These are phyloP conservation scores for Xylogone sp. DNA, from an alignment of 2,329 filamentous ascomycete genomes.

Conservation along the genomic window DNA sequence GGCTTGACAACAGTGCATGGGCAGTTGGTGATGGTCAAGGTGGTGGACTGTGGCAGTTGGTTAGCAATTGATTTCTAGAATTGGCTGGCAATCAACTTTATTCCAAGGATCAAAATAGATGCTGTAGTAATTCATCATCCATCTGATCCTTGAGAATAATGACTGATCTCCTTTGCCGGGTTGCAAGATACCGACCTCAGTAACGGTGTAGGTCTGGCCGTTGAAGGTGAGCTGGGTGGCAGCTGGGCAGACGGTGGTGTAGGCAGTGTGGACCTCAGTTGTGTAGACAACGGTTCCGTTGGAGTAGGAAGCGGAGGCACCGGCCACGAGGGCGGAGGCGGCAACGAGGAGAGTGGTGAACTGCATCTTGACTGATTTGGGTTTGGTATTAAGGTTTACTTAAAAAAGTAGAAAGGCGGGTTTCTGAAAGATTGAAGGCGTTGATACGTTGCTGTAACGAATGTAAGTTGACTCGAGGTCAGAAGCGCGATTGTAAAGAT, in stretches of 20 bases:
- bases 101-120: background rate
- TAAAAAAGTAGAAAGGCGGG: conserved; percentile 11
- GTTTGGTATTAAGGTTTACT: conserved; percentile 22
- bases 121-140: too few species aligned
- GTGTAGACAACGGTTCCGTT: conserved; percentile 16
- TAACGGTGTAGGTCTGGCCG: conserved; percentile 46
- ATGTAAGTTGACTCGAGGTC: conserved; percentile 29
- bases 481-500: conserved; percentile 9
- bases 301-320: conserved; percentile 6
- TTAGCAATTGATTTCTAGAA: background rate
- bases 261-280: conserved; percentile 41
- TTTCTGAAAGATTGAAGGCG: conserved; percentile 12
- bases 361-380: conserved; percentile 24
- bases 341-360: conserved; percentile 20
- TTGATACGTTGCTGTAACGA: conserved; percentile 20
- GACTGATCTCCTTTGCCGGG: too few species aligned
- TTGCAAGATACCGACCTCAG: conserved; percentile 33
- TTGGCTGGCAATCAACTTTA: background rate
- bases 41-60: conserved; percentile 35
- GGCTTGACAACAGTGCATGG: conserved; percentile 65
- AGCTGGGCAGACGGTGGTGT: conserved; percentile 48
- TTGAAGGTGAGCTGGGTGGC: conserved; percentile 44
- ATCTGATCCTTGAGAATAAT: too few species aligned
- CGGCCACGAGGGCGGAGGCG: conserved; percentile 3
- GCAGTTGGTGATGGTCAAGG: conserved; percentile 67